Evolutionary conservation across 768 basidiomycete genomes (phyloP).

Genomic region (Udeniomyces megalosporus): DNA sequence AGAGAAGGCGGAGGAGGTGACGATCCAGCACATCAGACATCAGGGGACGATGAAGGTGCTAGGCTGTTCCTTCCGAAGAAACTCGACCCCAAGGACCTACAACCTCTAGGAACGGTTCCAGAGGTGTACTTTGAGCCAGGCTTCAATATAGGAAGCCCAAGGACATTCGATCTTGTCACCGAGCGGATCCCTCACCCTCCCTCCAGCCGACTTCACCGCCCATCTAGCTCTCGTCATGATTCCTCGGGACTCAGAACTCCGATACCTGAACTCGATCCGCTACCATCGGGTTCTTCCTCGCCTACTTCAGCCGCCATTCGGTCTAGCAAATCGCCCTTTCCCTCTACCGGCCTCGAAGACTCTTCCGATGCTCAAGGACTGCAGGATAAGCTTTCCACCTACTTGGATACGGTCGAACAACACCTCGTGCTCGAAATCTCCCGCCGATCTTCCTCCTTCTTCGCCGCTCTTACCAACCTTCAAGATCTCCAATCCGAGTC

Average conservation of each 20-base stretch:
- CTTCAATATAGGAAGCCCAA: slow-evolving; percentile 70
- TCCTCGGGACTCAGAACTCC: neutral
- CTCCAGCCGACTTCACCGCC: neutral
- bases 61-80: neutral
- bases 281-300: neutral
- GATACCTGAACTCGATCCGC: slow-evolving; percentile 8
- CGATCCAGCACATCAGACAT: no score
- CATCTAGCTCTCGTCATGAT: neutral
- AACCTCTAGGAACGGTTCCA: slow-evolving; percentile 61
- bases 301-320: slow-evolving; percentile 11
- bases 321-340: neutral
- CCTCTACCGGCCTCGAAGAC: slow-evolving; percentile 4
- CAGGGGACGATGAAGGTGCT: neutral
- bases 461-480: slow-evolving; percentile 84
- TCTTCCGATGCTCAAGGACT: slow-evolving; percentile 39
- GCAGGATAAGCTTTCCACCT: slow-evolving; percentile 76
- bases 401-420: slow-evolving; percentile 83
- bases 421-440: slow-evolving; percentile 89
- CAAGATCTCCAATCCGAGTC: slow-evolving; percentile 85
- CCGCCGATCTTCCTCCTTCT: slow-evolving; percentile 80
- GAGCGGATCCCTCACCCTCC: slow-evolving; percentile 34
- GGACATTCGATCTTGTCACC: slow-evolving; percentile 60
- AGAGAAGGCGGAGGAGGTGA: neutral
- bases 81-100: slow-evolving; percentile 34
- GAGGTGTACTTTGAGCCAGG: slow-evolving; percentile 56